Conservation (phyloP, 495 filamentous ascomycete genomes). For the Pyronema domesticum region DNA sequence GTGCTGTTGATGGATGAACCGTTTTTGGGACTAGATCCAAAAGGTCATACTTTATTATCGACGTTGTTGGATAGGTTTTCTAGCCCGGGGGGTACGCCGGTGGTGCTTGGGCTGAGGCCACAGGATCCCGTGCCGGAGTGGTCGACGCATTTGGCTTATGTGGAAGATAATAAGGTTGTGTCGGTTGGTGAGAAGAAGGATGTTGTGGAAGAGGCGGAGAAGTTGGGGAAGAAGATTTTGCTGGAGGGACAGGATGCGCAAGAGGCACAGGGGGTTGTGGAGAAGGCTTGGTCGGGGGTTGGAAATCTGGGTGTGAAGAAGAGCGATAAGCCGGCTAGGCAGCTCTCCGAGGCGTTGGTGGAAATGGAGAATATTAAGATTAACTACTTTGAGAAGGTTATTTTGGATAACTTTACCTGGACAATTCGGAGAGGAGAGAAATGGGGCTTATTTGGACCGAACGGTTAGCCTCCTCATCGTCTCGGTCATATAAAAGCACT, state of each 20-base stretch:
- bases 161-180: conserved; percentile 42
- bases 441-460: conserved; percentile 84
- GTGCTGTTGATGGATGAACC: conserved; percentile 80
- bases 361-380: conserved; percentile 73
- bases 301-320: conserved; percentile 10
- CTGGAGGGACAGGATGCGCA: conserved; percentile 19
- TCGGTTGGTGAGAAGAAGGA: conserved; percentile 37
- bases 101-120: conserved; percentile 61
- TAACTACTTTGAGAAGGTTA: conserved; percentile 55
- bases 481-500: background rate
- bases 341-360: conserved; percentile 43
- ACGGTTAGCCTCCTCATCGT: conserved; percentile 32
- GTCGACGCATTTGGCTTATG: conserved; percentile 63
- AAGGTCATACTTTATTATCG: conserved; percentile 50
- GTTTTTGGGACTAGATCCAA: conserved; percentile 91
- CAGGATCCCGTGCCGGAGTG: conserved; percentile 77
- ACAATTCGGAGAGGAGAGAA: conserved; percentile 62
- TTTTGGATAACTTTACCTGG: conserved; percentile 77
- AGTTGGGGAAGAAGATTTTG: conserved; percentile 25
- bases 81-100: conserved; percentile 30
- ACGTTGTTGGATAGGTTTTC: conserved; percentile 43
- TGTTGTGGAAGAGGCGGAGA: conserved; percentile 33
- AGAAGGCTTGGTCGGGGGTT: conserved; percentile 24
- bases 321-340: background rate
- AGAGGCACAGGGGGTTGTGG: conserved; percentile 9